Conservation (phyloP, 2,329 filamentous ascomycete species). For the Sphaerulina musiva region DNA sequence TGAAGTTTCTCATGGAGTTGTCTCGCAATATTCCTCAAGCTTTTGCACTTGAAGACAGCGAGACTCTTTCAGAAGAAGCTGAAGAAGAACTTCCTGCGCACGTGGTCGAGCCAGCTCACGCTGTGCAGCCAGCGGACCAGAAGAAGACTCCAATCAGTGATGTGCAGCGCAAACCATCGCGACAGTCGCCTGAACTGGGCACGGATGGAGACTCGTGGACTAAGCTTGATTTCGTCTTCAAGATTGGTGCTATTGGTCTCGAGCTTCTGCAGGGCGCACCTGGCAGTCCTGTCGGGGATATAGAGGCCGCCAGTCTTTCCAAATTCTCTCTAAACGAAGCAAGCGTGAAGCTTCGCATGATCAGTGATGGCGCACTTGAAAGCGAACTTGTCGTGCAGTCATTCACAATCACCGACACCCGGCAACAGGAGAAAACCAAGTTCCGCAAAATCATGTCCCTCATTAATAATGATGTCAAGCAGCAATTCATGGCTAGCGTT, state of each 20-base stretch:
- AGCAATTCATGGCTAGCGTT: slow-evolving; percentile 96
- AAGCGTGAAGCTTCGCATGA: slow-evolving; percentile 82
- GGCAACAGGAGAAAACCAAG: slow-evolving; percentile 84
- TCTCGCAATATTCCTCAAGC: slow-evolving; percentile 81
- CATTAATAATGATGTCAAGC: slow-evolving; percentile 81
- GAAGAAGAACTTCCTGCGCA: slow-evolving; percentile 62
- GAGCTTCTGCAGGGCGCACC: slow-evolving; percentile 76
- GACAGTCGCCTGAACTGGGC: slow-evolving; percentile 59
- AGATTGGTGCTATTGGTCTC: slow-evolving; percentile 77
- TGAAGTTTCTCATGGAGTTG: slow-evolving; percentile 82
- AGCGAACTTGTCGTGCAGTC: slow-evolving; percentile 89
- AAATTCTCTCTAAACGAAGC: slow-evolving; percentile 93
- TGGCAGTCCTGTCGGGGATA: slow-evolving; percentile 67
- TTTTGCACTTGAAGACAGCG: slow-evolving; percentile 68
- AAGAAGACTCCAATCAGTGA: slow-evolving; percentile 19
- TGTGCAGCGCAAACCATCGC: slow-evolving; percentile 27
- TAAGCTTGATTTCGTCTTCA: slow-evolving; percentile 86
- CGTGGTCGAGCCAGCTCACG: slow-evolving; percentile 46
- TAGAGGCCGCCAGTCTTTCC: slow-evolving; percentile 76
- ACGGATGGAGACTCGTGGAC: slow-evolving; percentile 71
- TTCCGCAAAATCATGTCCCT: slow-evolving; percentile 98
- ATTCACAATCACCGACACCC: slow-evolving; percentile 89
- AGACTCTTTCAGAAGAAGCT: slow-evolving; percentile 62
- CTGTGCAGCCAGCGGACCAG: slow-evolving; percentile 45
- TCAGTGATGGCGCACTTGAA: slow-evolving; percentile 85